phyloP scores from a whole-genome alignment of 1,284 basidiomycete species.

The Melampsora americana region DNA sequence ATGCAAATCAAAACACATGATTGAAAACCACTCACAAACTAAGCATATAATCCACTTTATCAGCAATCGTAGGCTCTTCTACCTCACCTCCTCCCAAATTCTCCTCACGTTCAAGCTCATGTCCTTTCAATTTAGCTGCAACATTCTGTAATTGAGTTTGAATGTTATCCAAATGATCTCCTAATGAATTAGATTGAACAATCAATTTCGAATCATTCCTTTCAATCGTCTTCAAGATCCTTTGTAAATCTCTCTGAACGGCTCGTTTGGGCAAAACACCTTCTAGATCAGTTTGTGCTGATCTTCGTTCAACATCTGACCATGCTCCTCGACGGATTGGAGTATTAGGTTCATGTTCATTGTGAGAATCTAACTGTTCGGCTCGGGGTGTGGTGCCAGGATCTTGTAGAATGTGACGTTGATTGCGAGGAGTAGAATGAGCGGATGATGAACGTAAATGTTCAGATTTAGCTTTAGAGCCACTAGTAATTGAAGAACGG shows the following conservation, averaged over 20 bases:
- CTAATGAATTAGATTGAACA: slow-evolving; percentile 41
- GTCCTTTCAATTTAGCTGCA: slow-evolving; percentile 39
- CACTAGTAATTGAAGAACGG: slow-evolving; percentile 15
- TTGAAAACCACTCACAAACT: slow-evolving; percentile 34
- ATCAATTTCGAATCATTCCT: slow-evolving; percentile 42
- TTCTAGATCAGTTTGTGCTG: slow-evolving; percentile 32
- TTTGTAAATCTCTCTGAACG: slow-evolving; percentile 42
- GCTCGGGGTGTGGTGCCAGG: neutral
- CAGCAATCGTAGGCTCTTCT: slow-evolving; percentile 45
- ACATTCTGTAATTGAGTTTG: slow-evolving; percentile 45
- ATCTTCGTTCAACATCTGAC: slow-evolving; percentile 41
- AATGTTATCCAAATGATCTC: slow-evolving; percentile 44
- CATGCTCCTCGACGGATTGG: slow-evolving; percentile 31
- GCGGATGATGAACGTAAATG: neutral
- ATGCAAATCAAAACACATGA: neutral
- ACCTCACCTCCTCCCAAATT: slow-evolving; percentile 14
- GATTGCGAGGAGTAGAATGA: neutral
- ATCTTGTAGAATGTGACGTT: neutral
- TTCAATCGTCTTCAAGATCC: slow-evolving; percentile 43
- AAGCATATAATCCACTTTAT: slow-evolving; percentile 47
- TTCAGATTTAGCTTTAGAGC: neutral
- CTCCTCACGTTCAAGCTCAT: slow-evolving; percentile 30
- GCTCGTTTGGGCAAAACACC: slow-evolving; percentile 24
- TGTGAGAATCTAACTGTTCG: neutral
- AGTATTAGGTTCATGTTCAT: neutral